phyloP scores from a whole-genome alignment of 2,329 filamentous ascomycete species.

The Trichoderma harzianum region DNA sequence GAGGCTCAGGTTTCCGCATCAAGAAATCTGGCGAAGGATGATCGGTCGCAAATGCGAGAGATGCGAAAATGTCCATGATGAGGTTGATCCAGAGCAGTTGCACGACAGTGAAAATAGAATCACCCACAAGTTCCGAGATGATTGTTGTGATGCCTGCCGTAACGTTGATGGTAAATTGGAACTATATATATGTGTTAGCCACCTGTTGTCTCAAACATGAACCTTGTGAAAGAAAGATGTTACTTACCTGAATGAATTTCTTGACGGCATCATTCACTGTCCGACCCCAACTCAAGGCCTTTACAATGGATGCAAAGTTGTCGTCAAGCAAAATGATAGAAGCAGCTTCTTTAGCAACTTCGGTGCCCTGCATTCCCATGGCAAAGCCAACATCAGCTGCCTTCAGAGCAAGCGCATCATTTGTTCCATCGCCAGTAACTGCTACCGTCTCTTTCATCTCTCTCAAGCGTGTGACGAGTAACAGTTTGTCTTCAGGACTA shows the following conservation, averaged over 20 bases:
- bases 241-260: conserved; percentile 58
- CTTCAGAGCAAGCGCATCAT: conserved; percentile 64
- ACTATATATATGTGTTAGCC: conserved; percentile 29
- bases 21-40: conserved; percentile 55
- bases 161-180: conserved; percentile 67
- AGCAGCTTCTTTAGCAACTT: conserved; percentile 64
- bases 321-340: conserved; percentile 64
- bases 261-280: conserved; percentile 62
- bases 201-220: too few species aligned
- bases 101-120: conserved; percentile 57
- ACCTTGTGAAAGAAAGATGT: background rate
- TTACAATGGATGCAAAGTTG: conserved; percentile 63
- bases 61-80: conserved; percentile 67
- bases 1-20: conserved; percentile 67
- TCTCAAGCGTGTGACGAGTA: conserved; percentile 61
- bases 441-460: conserved; percentile 64
- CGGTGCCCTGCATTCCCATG: conserved; percentile 65
- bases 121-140: conserved; percentile 56
- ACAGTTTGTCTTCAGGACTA: conserved; percentile 66
- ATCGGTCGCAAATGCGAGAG: conserved; percentile 61
- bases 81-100: conserved; percentile 67
- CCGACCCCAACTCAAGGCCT: conserved; percentile 59
- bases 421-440: conserved; percentile 64
- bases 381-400: conserved; percentile 65
- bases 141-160: conserved; percentile 63